These are phyloP conservation scores for Thalassiosira exigua DNA, from an alignment of 352 stramenopile genomes.

Conservation along the genomic window DNA sequence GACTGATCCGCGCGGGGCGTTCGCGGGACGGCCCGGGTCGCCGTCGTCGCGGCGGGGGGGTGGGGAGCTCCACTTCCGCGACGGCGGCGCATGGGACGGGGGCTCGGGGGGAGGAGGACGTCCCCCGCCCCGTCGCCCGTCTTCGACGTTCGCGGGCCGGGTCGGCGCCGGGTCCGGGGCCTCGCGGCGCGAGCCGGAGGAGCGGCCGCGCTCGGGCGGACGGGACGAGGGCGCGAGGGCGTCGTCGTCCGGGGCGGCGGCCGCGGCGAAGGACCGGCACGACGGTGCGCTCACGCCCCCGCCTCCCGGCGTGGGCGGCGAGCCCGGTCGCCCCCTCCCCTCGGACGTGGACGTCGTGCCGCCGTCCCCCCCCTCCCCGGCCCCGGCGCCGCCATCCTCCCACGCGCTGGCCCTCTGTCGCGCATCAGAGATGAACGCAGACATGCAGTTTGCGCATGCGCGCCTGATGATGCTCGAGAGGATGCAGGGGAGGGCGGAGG, in stretches of 20 bases:
- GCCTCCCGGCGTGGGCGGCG: slow-evolving; percentile 3
- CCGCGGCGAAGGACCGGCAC: background rate
- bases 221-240: too few relatives aligned
- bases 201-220: background rate
- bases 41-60: background rate
- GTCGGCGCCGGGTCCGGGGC: background rate
- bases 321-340: slow-evolving; percentile 16
- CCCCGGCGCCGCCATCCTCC: slow-evolving; percentile 43
- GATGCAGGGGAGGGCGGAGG: slow-evolving; percentile 38
- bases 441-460: slow-evolving; percentile 62
- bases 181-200: background rate
- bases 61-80: too few relatives aligned
- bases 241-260: background rate
- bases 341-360: background rate
- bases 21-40: background rate
- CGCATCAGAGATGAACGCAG: slow-evolving; percentile 62
- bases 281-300: background rate
- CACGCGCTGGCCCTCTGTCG: slow-evolving; percentile 39
- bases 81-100: background rate
- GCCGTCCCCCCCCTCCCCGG: slow-evolving; percentile 40
- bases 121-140: slow-evolving; percentile 6
- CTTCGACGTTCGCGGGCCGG: background rate
- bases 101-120: slow-evolving; percentile 19
- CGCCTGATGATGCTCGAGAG: slow-evolving; percentile 53
- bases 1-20: background rate